Base-by-base conservation (phyloP, 305 asterid genomes). In the Fraxinus dipetala region DNA sequence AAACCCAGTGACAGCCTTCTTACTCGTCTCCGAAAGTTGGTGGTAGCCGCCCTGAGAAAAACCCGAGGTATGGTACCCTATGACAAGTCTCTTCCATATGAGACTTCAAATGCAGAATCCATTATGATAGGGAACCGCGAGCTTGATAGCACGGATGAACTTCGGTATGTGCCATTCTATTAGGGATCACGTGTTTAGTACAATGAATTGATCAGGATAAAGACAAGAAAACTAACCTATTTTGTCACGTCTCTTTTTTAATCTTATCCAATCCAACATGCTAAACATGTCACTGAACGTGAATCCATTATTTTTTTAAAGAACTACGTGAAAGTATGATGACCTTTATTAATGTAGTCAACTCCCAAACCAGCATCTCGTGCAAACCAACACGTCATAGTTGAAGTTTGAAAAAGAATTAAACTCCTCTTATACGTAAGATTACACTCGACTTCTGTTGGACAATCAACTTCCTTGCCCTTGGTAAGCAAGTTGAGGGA, bases 1-100 rank as follows among this genome's bases (percentile, higher is more conserved):
- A 93, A 85, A 72, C 97, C 97, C 0, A 96, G 96, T 8, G 98
- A 96, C 74, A 92, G 95, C 88, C 97, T 96, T 28, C 38, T 94
- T 22, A 89, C 93, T 0, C 93, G 97, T 1, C 69, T 94, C 3
- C 80, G 88, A 80, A 96, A 91, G 75, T 97, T 94, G 0, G 6
- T 94, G 16, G 89, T 88, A 6, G 97, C 95, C 1, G 90, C 95
- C 14, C 74, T 89, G 10, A 87, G 92, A 86, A 94, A 93, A 79
- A 78, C 70, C 81, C 63, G 70, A 2, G 87, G 87, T 22, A 22
- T 82, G 24, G 85, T 93, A 43, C 97, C 97, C 72, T 86, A 65
- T 16, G 94, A 90, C 40, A 75, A 72, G 56, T 85, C 92, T 85
- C 92, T 63, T 8, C 80, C 93, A 82, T 88, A 91, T n/a, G 97